These are phyloP conservation scores for Paraphysoderma sedebokerense DNA, from an alignment of 371 early-diverging fungal genomes.

Conservation along the genomic window DNA sequence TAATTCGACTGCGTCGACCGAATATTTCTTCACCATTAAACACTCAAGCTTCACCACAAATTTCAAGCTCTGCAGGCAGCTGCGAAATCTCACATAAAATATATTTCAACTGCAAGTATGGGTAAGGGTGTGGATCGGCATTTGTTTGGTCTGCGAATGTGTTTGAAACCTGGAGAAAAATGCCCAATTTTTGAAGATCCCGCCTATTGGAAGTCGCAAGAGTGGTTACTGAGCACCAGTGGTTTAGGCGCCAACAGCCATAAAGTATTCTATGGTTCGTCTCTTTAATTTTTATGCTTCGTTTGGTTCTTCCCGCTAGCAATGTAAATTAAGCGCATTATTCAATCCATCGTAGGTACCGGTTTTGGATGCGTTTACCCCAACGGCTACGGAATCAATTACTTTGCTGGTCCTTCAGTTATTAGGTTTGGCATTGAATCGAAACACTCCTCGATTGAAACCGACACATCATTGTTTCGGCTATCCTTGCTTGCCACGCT, in stretches of 20 bases:
- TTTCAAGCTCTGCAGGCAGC: conserved; percentile 41
- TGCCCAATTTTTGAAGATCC: conserved; percentile 61
- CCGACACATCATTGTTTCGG: neutral
- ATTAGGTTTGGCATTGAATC: conserved; percentile 69
- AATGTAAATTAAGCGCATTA: too few species aligned
- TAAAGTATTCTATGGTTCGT: conserved; percentile 5
- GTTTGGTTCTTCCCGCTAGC: too few species aligned
- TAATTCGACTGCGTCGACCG: too few species aligned
- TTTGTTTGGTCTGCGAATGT: conserved; percentile 50
- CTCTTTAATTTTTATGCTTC: too few species aligned
- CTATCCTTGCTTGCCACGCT: neutral
- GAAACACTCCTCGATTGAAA: conserved; percentile 19
- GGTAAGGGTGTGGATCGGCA: conserved; percentile 76
- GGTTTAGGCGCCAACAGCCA: conserved; percentile 38
- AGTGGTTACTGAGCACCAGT: conserved; percentile 58
- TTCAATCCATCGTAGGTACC: too few species aligned
- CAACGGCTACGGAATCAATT: conserved; percentile 82
- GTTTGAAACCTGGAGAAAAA: conserved; percentile 15
- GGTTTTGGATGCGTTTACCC: conserved; percentile 57
- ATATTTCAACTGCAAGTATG: conserved; percentile 40
- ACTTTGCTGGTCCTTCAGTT: conserved; percentile 40
- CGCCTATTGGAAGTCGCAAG: conserved; percentile 33
- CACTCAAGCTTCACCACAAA: too few species aligned
- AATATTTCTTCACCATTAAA: too few species aligned
- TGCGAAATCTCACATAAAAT: conserved; percentile 36